Conservation (phyloP, 805 yeast genomes). For the Candida sithepensis region DNA sequence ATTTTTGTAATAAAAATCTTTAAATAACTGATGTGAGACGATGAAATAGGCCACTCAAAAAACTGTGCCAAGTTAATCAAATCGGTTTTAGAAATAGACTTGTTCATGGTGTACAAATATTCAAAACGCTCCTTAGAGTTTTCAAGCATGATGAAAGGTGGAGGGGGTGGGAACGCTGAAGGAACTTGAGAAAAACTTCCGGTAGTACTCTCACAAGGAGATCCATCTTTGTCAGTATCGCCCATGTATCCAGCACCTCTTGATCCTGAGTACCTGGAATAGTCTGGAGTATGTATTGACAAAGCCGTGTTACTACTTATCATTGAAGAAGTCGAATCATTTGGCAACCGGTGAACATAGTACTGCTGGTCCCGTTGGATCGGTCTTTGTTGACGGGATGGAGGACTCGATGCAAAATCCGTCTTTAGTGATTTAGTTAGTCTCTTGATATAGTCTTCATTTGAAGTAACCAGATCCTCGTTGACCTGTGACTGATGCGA, state of each 20-base stretch:
- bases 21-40: conserved; percentile 32
- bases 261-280: not conserved
- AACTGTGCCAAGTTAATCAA: conserved; percentile 26
- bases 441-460: conserved; percentile 20
- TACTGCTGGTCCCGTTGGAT: not conserved
- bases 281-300: not conserved
- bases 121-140: conserved; percentile 21
- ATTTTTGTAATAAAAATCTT: conserved; percentile 33
- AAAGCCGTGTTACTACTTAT: not conserved
- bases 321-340: not conserved
- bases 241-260: not conserved
- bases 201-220: not conserved
- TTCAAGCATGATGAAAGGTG: conserved; percentile 10
- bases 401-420: conserved; percentile 12
- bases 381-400: not conserved
- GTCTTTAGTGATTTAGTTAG: conserved; percentile 21
- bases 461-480: conserved; percentile 11
- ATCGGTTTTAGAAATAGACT: conserved; percentile 25
- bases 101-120: conserved; percentile 26
- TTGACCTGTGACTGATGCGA: not conserved
- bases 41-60: conserved; percentile 29
- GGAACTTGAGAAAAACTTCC: conserved; percentile 1
- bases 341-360: not conserved
- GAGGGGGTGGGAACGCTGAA: conserved; percentile 26
- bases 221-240: not conserved